Evolutionary conservation across 83 land plant species (phyloP).

Genomic region (Thuja plicata): DNA sequence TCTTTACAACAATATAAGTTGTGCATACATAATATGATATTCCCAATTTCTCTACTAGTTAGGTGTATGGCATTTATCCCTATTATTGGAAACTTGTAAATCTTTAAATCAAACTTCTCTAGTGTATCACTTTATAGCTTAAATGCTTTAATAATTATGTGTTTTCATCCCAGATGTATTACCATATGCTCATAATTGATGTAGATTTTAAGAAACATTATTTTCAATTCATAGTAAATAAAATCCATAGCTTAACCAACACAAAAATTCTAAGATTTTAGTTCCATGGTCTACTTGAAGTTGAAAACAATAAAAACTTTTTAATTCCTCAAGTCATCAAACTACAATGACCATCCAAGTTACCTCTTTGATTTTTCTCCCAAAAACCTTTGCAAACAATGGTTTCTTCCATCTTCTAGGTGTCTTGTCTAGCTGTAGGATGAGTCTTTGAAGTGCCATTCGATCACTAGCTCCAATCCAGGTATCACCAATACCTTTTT

Average conservation of each 20-base stretch:
- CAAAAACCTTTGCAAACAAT: conserved; percentile 52
- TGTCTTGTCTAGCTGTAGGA: conserved; percentile 80
- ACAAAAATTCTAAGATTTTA: not conserved
- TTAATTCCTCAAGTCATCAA: not conserved
- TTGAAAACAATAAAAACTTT: not conserved
- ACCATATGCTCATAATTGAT: not conserved
- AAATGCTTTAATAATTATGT: no score
- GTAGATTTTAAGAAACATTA: not conserved
- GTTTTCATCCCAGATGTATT: not conserved
- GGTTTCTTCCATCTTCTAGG: conserved; percentile 94
- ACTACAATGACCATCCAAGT: not conserved
- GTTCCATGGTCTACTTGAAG: not conserved
- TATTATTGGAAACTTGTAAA: no score
- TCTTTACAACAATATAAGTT: not conserved
- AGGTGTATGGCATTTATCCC: not conserved
- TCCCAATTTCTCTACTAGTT: not conserved
- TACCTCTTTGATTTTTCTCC: conserved; percentile 67
- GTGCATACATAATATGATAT: not conserved
- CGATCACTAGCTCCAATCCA: conserved; percentile 85
- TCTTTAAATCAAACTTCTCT: not conserved
- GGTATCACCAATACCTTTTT: conserved; percentile 67
- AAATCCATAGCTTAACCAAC: not conserved
- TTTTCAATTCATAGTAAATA: not conserved
- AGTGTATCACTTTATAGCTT: not conserved
- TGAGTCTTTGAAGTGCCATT: conserved; percentile 80